These are phyloP conservation scores for Leptodontidium sp. DNA, from an alignment of 2,329 filamentous ascomycete genomes.

Conservation along the genomic window DNA sequence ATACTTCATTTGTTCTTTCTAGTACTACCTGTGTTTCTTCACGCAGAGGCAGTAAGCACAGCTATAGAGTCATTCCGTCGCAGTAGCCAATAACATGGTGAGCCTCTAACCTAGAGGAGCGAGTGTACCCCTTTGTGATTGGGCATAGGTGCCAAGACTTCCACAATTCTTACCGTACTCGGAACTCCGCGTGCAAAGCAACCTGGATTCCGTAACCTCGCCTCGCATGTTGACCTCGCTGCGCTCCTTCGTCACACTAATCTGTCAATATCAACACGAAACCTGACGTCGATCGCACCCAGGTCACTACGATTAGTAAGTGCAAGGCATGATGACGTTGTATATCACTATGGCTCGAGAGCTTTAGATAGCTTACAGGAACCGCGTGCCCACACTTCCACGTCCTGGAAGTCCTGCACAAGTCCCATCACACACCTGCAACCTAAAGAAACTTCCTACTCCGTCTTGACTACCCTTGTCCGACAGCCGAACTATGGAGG, in stretches of 20 bases:
- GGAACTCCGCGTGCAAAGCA: constrained; percentile 24
- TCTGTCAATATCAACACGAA: not conserved
- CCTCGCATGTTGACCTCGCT: not conserved
- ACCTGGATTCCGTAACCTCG: not conserved
- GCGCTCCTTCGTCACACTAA: not conserved
- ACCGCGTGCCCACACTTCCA: not conserved
- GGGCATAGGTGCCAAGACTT: not conserved
- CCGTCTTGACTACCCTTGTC: not conserved
- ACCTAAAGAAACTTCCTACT: not conserved
- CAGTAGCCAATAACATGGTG: not conserved
- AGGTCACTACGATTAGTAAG: not conserved
- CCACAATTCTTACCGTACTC: not conserved
- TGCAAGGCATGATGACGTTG: not conserved
- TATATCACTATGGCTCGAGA: not conserved
- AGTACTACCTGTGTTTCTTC: constrained; percentile 4
- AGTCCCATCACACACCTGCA: constrained; percentile 3
- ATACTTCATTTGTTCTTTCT: not conserved
- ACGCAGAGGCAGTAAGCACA: not conserved
- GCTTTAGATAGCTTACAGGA: not conserved
- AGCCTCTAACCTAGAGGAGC: not conserved
- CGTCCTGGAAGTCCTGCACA: not conserved
- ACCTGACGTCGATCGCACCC: not conserved
- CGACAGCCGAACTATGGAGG: constrained; percentile 9
- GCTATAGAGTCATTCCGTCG: not conserved
- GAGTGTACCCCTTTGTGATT: not conserved